Conservation (phyloP, 495 filamentous ascomycete genomes). For the Trichoderma gamsii region DNA sequence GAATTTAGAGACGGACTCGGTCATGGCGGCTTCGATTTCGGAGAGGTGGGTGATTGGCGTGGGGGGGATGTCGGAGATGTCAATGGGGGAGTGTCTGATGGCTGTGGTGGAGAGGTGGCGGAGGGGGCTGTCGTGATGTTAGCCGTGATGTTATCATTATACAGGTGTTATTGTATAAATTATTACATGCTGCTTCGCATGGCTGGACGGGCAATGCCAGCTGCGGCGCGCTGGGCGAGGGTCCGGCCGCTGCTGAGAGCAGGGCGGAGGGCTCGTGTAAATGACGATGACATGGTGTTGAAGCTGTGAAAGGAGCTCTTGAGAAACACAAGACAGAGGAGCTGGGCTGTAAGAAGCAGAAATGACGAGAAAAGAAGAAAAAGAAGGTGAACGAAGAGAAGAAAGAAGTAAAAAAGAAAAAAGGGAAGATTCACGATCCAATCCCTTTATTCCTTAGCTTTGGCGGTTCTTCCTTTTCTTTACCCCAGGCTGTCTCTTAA, state of each 20-base stretch:
- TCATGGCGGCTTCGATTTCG: slow-evolving; percentile 84
- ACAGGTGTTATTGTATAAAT: neutral
- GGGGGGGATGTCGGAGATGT: slow-evolving; percentile 67
- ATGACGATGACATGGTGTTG: slow-evolving; percentile 37
- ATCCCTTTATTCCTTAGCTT: neutral
- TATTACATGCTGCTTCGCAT: slow-evolving; percentile 12
- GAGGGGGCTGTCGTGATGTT: slow-evolving; percentile 32
- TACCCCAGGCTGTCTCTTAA: neutral
- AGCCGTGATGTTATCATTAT: neutral
- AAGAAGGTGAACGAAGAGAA: slow-evolving; percentile 14
- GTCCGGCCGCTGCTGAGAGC: slow-evolving; percentile 50
- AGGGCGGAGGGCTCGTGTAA: slow-evolving; percentile 62
- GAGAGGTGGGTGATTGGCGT: slow-evolving; percentile 92
- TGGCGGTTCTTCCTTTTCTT: neutral
- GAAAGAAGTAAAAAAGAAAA: neutral
- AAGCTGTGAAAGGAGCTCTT: neutral
- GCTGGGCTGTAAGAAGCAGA: neutral
- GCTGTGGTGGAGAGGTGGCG: slow-evolving; percentile 68
- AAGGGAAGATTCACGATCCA: neutral
- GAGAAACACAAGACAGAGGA: slow-evolving; percentile 42
- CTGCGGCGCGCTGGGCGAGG: slow-evolving; percentile 39
- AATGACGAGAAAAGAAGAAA: neutral
- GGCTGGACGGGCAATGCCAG: slow-evolving; percentile 24
- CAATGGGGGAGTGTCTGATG: slow-evolving; percentile 46
- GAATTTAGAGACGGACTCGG: slow-evolving; percentile 85